These are phyloP conservation scores for Didymella exigua DNA, from an alignment of 2,329 filamentous ascomycete genomes.

Conservation along the genomic window DNA sequence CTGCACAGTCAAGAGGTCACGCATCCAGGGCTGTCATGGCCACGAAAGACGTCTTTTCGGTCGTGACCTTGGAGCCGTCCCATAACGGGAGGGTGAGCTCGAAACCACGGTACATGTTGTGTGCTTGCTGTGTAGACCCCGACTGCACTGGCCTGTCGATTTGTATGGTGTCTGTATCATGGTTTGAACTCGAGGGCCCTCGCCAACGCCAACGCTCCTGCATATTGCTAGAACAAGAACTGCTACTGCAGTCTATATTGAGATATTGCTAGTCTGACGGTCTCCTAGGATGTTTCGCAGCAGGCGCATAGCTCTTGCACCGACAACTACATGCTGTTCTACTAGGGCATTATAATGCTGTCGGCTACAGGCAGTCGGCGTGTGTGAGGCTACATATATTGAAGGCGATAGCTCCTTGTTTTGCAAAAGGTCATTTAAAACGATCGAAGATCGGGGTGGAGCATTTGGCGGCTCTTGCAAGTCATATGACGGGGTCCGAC, in stretches of 20 bases:
- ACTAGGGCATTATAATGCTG: too few relatives aligned
- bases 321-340: too few relatives aligned
- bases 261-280: too few relatives aligned
- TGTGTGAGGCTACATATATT: neutral
- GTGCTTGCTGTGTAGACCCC: too few relatives aligned
- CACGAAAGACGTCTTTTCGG: neutral
- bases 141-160: neutral
- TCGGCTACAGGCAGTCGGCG: neutral
- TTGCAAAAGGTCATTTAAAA: neutral
- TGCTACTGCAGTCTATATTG: too few relatives aligned
- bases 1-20: neutral
- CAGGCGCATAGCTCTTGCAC: too few relatives aligned
- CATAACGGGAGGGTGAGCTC: too few relatives aligned
- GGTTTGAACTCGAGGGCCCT: neutral
- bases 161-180: neutral
- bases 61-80: too few relatives aligned
- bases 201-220: neutral
- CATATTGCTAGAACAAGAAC: too few relatives aligned
- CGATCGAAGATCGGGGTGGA: conserved; percentile 3
- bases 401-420: neutral
- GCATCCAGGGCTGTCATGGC: neutral
- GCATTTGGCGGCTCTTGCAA: conserved; percentile 10
- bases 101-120: too few relatives aligned
- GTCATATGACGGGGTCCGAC: conserved; percentile 7
- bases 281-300: too few relatives aligned